Percentiles rank a stretch among this genome's conserved stretches.
These are phyloP conservation scores for Fomitopsis palustris DNA, from an alignment of 1,284 basidiomycete genomes.

Conservation along the genomic window DNA sequence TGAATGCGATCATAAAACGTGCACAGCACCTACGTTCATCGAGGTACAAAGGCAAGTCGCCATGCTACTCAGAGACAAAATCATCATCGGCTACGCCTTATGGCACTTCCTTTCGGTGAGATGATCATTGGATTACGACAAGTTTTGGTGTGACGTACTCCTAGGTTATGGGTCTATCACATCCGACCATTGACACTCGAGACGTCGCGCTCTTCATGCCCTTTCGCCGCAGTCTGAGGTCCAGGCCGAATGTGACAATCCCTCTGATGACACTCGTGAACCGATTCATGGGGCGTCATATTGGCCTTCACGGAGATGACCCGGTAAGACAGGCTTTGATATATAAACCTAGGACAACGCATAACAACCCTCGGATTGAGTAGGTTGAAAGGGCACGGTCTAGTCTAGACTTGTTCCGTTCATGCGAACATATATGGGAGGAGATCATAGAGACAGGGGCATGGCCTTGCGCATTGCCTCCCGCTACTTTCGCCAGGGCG, in stretches of 20 bases:
- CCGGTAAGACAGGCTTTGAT: constrained; percentile 40
- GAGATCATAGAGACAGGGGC: constrained; percentile 40
- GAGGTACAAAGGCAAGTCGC: constrained; percentile 45
- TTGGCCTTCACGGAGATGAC: constrained; percentile 45
- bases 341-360: neutral
- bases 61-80: constrained; percentile 41
- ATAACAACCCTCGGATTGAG: neutral
- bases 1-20: neutral
- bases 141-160: neutral
- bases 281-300: constrained; percentile 47
- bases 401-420: constrained; percentile 53
- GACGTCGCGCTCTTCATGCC: constrained; percentile 56
- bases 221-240: constrained; percentile 44
- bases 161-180: constrained; percentile 50
- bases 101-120: constrained; percentile 54
- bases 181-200: constrained; percentile 50
- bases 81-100: constrained; percentile 51
- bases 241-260: constrained; percentile 32
- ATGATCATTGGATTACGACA: neutral
- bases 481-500: constrained; percentile 26
- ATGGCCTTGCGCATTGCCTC: constrained; percentile 52
- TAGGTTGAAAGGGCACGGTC: constrained; percentile 53
- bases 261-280: constrained; percentile 44
- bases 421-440: constrained; percentile 48
- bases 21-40: constrained; percentile 43